Conservation (phyloP, 2,329 filamentous ascomycete species). For the Aspergillus tanneri region DNA sequence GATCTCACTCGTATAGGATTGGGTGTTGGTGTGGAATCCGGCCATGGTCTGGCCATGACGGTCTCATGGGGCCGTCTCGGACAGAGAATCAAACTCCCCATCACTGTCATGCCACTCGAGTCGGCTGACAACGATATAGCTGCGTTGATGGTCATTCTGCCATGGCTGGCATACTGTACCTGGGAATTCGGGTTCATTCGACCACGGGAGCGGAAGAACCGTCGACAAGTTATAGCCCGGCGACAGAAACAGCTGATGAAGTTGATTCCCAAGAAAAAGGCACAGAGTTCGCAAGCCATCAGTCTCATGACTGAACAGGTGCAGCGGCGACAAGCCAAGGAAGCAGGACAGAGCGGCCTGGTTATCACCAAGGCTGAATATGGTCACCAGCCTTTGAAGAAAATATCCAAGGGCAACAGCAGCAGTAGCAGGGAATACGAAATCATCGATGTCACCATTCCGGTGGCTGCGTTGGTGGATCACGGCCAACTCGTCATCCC, state of each 20-base stretch:
- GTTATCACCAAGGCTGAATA: slow-evolving; percentile 44
- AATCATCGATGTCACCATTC: slow-evolving; percentile 43
- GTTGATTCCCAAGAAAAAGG: slow-evolving; percentile 35
- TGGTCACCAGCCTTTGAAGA: slow-evolving; percentile 35
- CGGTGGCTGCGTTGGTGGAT: slow-evolving; percentile 47
- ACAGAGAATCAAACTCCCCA: slow-evolving; percentile 41
- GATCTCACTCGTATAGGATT: slow-evolving; percentile 42
- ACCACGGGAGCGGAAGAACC: slow-evolving; percentile 37
- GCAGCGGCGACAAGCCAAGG: slow-evolving; percentile 37
- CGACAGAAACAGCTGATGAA: slow-evolving; percentile 40
- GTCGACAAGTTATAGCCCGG: slow-evolving; percentile 34
- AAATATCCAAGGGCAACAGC: slow-evolving; percentile 19
- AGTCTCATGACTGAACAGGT: slow-evolving; percentile 44
- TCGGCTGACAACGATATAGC: slow-evolving; percentile 36
- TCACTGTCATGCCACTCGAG: slow-evolving; percentile 38
- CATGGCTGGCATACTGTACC: slow-evolving; percentile 42
- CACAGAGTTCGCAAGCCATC: slow-evolving; percentile 41
- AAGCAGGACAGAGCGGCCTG: slow-evolving; percentile 37
- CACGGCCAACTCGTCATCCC: slow-evolving; percentile 42
- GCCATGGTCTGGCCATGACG: slow-evolving; percentile 38
- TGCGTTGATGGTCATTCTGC: slow-evolving; percentile 36
- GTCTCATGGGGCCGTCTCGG: slow-evolving; percentile 43
- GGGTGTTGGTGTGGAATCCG: slow-evolving; percentile 37
- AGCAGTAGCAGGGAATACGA: slow-evolving; percentile 24
- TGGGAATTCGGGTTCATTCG: slow-evolving; percentile 45